Percentiles rank a stretch among this genome's conserved stretches.
Evolutionary conservation across 108 stramenopile genomes (phyloP).

Genomic region (Epithemia pelagica): DNA sequence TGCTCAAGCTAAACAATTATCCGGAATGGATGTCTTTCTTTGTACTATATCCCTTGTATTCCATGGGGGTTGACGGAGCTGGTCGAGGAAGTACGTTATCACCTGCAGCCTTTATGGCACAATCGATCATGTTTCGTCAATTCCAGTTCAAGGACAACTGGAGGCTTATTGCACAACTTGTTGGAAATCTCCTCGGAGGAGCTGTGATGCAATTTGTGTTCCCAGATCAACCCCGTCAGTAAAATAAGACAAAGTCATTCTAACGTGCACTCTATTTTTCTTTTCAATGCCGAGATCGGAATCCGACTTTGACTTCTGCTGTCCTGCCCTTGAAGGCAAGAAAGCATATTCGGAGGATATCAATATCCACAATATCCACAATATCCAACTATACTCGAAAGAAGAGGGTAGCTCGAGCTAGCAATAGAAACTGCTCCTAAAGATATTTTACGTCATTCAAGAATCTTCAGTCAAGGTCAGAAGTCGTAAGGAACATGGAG

Average conservation of each 20-base stretch:
- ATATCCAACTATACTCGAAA: too few species aligned
- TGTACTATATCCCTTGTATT: slow-evolving; percentile 13
- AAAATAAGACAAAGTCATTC: neutral
- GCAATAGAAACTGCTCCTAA: too few species aligned
- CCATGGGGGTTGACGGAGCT: neutral
- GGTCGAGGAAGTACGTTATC: slow-evolving; percentile 4
- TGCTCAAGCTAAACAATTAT: slow-evolving; percentile 2
- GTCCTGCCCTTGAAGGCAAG: too few species aligned
- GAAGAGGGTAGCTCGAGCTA: too few species aligned
- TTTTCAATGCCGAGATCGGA: too few species aligned
- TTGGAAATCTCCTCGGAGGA: slow-evolving; percentile 4
- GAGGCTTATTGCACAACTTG: neutral
- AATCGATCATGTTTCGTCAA: neutral
- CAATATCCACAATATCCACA: too few species aligned
- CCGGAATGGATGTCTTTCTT: neutral
- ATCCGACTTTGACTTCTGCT: too few species aligned
- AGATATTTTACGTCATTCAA: too few species aligned
- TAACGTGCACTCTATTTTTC: too few species aligned
- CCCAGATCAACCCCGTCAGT: neutral
- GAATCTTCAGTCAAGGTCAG: too few species aligned
- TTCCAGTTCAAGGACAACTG: neutral
- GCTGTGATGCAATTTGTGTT: neutral
- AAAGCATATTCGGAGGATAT: too few species aligned
- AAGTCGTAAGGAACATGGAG: too few species aligned
- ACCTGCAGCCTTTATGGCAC: neutral